Percentiles rank a stretch among this genome's conserved stretches.
These are phyloP conservation scores for Dioscorea cayenensis DNA, from an alignment of 116 monocot species.

Conservation along the genomic window DNA sequence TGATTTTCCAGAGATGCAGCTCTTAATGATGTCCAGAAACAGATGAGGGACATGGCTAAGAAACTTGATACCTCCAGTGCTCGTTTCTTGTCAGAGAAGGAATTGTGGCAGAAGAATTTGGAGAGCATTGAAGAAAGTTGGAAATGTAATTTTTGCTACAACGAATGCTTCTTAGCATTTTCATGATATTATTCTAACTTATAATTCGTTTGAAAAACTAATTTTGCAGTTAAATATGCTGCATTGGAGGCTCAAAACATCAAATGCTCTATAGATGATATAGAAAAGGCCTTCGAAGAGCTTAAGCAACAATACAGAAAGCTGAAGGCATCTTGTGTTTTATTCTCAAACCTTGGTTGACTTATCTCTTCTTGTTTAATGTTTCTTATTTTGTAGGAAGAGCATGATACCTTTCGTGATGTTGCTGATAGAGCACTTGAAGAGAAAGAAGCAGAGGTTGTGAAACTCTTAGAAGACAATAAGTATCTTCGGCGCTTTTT, in stretches of 20 bases:
- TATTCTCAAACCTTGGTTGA: conserved; percentile 1
- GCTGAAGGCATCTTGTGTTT: conserved; percentile 58
- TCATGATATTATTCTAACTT: neutral
- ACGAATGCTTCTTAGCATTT: neutral
- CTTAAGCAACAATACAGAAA: conserved; percentile 48
- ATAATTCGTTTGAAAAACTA: neutral
- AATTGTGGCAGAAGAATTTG: conserved; percentile 68
- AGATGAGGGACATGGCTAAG: conserved; percentile 29
- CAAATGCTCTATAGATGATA: conserved; percentile 20
- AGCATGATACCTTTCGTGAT: conserved; percentile 74
- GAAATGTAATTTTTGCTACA: conserved; percentile 47
- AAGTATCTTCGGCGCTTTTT: conserved; percentile 42
- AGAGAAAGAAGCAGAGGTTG: conserved; percentile 82
- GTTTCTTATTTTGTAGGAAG: conserved; percentile 55
- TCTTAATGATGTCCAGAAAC: conserved; percentile 50
- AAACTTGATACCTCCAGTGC: conserved; percentile 63
- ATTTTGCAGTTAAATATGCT: conserved; percentile 60
- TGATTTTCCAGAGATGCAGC: conserved; percentile 66
- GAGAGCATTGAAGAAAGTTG: conserved; percentile 72
- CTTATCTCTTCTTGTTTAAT: conserved; percentile 3
- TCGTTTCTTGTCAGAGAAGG: conserved; percentile 64
- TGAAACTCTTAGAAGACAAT: conserved; percentile 62
- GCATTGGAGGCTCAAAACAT: conserved; percentile 53
- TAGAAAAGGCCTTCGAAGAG: conserved; percentile 48
- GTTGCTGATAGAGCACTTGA: conserved; percentile 86